These are phyloP conservation scores for Pterocarpus macrocarpus DNA, from an alignment of 306 rosid species.

Conservation along the genomic window DNA sequence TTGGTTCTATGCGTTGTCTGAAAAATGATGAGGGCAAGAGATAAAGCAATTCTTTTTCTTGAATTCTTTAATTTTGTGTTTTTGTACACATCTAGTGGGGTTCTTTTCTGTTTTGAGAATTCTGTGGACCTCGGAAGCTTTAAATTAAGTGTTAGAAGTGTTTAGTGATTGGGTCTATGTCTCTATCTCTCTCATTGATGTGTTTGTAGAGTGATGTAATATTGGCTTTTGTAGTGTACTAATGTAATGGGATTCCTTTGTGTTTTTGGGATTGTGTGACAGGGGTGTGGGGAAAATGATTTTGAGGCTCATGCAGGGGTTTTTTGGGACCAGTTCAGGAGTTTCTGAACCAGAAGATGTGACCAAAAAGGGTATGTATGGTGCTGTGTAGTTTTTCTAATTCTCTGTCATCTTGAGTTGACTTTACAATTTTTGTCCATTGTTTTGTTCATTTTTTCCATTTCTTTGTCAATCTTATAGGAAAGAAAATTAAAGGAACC, in stretches of 20 bases:
- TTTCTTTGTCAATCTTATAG: conserved; percentile 49
- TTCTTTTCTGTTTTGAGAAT: neutral
- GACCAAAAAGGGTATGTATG: conserved; percentile 60
- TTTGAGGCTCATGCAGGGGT: conserved; percentile 82
- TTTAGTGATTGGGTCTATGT: neutral
- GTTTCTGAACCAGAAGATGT: conserved; percentile 66
- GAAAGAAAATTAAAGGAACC: conserved; percentile 65
- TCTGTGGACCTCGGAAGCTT: neutral
- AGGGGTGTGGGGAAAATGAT: conserved; percentile 99
- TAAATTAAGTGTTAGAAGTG: neutral
- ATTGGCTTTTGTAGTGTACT: conserved; percentile 15
- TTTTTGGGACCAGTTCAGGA: conserved; percentile 65
- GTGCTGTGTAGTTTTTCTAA: conserved; percentile 13
- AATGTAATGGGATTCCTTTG: conserved; percentile 36
- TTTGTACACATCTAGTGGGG: neutral
- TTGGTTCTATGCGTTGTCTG: neutral
- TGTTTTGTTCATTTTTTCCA: conserved; percentile 19
- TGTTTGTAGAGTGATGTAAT: conserved; percentile 27
- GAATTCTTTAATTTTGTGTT: too few species aligned
- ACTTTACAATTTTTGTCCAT: conserved; percentile 11
- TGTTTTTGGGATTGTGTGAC: conserved; percentile 43
- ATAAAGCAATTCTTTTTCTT: too few species aligned
- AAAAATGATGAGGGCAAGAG: neutral
- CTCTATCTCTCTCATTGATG: conserved; percentile 8
- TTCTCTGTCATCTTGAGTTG: conserved; percentile 5